Conservation (phyloP, 2,329 filamentous ascomycete species). For the Magnaporthiopsis rhizophila region DNA sequence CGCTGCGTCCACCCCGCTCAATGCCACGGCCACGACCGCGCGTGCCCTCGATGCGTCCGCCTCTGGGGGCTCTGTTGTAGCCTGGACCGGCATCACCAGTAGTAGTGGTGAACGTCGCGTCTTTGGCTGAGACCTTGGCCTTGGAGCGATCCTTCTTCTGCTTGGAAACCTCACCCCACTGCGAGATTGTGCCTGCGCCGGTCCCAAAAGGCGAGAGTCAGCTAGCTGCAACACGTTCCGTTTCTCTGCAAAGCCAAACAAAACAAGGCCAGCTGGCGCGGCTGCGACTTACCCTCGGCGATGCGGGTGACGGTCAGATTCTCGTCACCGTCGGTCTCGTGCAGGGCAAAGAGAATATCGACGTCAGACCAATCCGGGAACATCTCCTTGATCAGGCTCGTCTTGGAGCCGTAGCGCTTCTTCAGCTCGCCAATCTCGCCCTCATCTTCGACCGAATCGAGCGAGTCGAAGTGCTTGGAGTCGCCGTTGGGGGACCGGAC, state of each 20-base stretch:
- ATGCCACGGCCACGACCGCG: conserved; percentile 55
- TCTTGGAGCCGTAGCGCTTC: conserved; percentile 75
- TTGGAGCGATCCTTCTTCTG: conserved; percentile 66
- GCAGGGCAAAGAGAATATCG: conserved; percentile 85
- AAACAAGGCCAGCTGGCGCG: too few relatives aligned
- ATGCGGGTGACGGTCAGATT: conserved; percentile 69
- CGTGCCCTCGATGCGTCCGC: conserved; percentile 55
- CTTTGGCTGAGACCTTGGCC: conserved; percentile 56
- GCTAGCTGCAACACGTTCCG: conserved; percentile 8
- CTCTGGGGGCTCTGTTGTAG: conserved; percentile 44
- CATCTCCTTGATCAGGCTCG: conserved; percentile 80
- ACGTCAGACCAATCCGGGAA: conserved; percentile 94
- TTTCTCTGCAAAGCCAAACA: too few relatives aligned
- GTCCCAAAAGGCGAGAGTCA: conserved; percentile 15
- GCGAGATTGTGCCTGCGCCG: conserved; percentile 62
- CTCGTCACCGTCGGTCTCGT: conserved; percentile 78
- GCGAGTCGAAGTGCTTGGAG: conserved; percentile 50
- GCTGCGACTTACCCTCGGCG: conserved; percentile 55
- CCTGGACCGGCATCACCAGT: conserved; percentile 40
- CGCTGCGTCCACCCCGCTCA: conserved; percentile 52
- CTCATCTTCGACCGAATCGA: conserved; percentile 64
- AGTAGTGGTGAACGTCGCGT: conserved; percentile 42
- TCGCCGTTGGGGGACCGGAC: conserved; percentile 65
- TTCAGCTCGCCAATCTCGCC: conserved; percentile 88
- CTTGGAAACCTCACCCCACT: conserved; percentile 80